Evolutionary conservation across 1,139 yeast species (phyloP).

Genomic region (Trichomonascaceae sp.): DNA sequence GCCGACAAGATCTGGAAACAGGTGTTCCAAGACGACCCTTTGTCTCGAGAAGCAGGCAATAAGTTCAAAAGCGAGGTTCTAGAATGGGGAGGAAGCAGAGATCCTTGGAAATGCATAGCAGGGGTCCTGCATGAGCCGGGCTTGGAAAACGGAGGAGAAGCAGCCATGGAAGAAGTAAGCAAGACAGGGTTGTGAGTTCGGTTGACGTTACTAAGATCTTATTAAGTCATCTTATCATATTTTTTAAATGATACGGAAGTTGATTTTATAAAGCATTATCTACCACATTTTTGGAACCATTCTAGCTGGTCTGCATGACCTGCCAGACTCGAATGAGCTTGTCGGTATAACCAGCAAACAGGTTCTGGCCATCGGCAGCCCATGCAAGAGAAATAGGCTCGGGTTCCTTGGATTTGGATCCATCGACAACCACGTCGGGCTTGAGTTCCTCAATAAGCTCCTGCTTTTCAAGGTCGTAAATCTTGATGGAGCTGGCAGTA

Average conservation of each 20-base stretch:
- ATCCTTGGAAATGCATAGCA: conserved; percentile 84
- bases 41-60: conserved; percentile 66
- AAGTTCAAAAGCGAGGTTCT: conserved; percentile 64
- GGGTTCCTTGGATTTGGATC: conserved; percentile 89
- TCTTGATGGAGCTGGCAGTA: conserved; percentile 95
- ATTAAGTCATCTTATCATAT: not conserved
- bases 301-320: conserved; percentile 85
- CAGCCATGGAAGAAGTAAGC: conserved; percentile 69
- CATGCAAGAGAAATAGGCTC: conserved; percentile 97
- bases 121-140: conserved; percentile 63
- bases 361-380: conserved; percentile 99
- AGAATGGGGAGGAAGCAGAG: conserved; percentile 90
- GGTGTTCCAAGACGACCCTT: conserved; percentile 57
- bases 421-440: conserved; percentile 91
- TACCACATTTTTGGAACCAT: not conserved
- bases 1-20: conserved; percentile 81
- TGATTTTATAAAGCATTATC: not conserved
- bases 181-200: not conserved
- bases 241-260: not conserved
- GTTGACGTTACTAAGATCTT: too few relatives aligned
- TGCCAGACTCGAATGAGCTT: conserved; percentile 99
- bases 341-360: conserved; percentile 99
- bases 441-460: conserved; percentile 94
- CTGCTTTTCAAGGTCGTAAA: conserved; percentile 97
- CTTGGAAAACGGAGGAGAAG: conserved; percentile 59